A percentile compares a stretch with the other conserved stretches of the same genome.
Conservation (phyloP, 2,329 filamentous ascomycete genomes). For the Chrysoporthe puriensis region DNA sequence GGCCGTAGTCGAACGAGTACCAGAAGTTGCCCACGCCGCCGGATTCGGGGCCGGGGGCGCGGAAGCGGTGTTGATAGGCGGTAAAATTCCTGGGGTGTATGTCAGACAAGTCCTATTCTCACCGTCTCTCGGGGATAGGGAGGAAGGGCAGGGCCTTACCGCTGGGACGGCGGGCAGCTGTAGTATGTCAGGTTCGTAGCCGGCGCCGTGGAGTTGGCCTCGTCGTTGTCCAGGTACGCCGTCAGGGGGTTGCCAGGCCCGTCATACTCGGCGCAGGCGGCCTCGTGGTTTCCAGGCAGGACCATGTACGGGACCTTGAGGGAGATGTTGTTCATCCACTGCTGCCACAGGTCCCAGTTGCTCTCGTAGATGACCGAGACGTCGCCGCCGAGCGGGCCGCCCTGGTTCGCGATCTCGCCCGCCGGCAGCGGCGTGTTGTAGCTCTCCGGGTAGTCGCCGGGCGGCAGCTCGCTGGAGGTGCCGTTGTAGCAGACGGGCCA, state of each 20-base stretch:
- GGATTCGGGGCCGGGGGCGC: slow-evolving; percentile 52
- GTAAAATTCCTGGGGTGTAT: slow-evolving; percentile 48
- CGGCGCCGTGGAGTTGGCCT: slow-evolving; percentile 45
- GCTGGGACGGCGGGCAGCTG: slow-evolving; percentile 54
- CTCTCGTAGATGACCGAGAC: slow-evolving; percentile 54
- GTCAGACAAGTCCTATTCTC: background rate
- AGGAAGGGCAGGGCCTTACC: slow-evolving; percentile 34
- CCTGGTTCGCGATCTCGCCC: slow-evolving; percentile 50
- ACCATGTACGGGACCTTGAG: slow-evolving; percentile 53
- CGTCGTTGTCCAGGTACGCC: slow-evolving; percentile 50
- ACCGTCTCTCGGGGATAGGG: background rate
- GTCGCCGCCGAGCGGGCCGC: slow-evolving; percentile 50
- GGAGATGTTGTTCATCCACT: slow-evolving; percentile 49
- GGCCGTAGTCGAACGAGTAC: slow-evolving; percentile 59
- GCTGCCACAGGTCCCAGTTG: slow-evolving; percentile 57
- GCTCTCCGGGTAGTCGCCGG: slow-evolving; percentile 42
- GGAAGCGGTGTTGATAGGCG: slow-evolving; percentile 55
- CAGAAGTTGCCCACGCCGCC: slow-evolving; percentile 56
- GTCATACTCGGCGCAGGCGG: slow-evolving; percentile 52
- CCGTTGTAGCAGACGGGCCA: slow-evolving; percentile 59
- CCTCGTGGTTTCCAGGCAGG: slow-evolving; percentile 55
- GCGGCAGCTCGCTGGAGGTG: slow-evolving; percentile 44
- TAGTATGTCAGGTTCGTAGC: slow-evolving; percentile 50
- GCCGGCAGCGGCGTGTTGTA: slow-evolving; percentile 49
- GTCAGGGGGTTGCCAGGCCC: slow-evolving; percentile 48